Evolutionary conservation across 2,329 filamentous ascomycete species (phyloP).

Genomic region (Conoideocrella luteorostrata): DNA sequence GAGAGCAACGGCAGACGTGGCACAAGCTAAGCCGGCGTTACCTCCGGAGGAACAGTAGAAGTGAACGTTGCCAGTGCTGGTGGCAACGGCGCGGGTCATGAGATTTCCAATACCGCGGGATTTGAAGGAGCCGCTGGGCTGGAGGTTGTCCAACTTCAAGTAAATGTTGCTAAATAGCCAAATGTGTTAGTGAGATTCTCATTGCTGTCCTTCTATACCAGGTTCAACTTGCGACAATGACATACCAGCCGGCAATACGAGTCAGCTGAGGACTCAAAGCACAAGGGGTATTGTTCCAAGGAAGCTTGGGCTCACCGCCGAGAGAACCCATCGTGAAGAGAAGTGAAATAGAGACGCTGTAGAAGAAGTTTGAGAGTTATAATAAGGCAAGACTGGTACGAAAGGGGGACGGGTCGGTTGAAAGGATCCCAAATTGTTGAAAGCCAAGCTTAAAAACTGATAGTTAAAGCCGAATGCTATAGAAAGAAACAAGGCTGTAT

Average conservation of each 20-base stretch:
- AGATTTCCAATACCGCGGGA: slow-evolving; percentile 70
- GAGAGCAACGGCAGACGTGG: slow-evolving; percentile 61
- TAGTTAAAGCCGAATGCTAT: neutral
- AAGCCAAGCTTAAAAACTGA: neutral
- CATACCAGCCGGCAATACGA: slow-evolving; percentile 64
- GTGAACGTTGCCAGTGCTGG: slow-evolving; percentile 38
- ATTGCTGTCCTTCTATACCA: neutral
- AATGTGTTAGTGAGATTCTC: neutral
- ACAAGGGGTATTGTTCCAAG: slow-evolving; percentile 68
- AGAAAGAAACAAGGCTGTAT: neutral
- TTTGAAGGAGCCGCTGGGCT: slow-evolving; percentile 83
- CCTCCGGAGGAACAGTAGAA: slow-evolving; percentile 79
- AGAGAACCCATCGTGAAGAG: slow-evolving; percentile 34
- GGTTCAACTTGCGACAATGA: slow-evolving; percentile 4
- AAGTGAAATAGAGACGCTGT: neutral
- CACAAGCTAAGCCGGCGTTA: slow-evolving; percentile 79
- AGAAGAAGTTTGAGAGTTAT: slow-evolving; percentile 5
- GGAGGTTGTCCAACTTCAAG: slow-evolving; percentile 79
- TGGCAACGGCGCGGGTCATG: slow-evolving; percentile 40
- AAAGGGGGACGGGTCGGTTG: slow-evolving; percentile 4
- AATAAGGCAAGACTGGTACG: too few relatives aligned
- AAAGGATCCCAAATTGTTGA: slow-evolving; percentile 5
- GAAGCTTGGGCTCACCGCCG: slow-evolving; percentile 33
- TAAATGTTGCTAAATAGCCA: slow-evolving; percentile 57
- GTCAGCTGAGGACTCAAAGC: slow-evolving; percentile 62